Percentiles rank a stretch among this genome's conserved stretches.
Conservation (phyloP, 805 yeast genomes). For the Ogataea zsoltii region DNA sequence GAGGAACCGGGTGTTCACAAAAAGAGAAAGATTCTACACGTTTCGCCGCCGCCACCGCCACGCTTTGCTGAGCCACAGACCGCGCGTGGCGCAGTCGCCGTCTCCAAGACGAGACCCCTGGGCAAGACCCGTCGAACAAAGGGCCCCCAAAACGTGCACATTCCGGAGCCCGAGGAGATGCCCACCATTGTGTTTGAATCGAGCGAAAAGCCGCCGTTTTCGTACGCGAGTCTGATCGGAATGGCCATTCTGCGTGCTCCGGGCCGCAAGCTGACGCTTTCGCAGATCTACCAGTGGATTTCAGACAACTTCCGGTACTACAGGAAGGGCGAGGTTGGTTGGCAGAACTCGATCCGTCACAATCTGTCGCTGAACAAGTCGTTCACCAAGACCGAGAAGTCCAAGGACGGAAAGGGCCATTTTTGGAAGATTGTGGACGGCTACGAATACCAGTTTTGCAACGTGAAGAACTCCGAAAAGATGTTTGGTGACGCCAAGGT, state of each 20-base stretch:
- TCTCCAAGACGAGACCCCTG: constrained; percentile 6
- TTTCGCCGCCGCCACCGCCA: constrained; percentile 26
- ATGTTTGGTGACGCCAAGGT: constrained; percentile 15
- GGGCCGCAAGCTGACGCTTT: constrained; percentile 64
- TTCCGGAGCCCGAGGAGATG: constrained; percentile 41
- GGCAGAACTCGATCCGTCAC: constrained; percentile 98
- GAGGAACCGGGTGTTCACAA: constrained; percentile 18
- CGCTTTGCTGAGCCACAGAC: constrained; percentile 16
- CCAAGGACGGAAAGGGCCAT: constrained; percentile 88
- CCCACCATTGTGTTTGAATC: constrained; percentile 52
- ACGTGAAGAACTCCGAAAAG: constrained; percentile 52
- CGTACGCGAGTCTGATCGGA: constrained; percentile 91
- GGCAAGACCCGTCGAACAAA: constrained; percentile 22
- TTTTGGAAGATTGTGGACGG: constrained; percentile 92
- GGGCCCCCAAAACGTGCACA: constrained; percentile 30
- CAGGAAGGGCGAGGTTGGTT: constrained; percentile 82
- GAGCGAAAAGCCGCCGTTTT: constrained; percentile 77
- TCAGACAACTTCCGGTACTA: constrained; percentile 82
- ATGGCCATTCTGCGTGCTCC: constrained; percentile 88
- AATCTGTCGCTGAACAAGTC: constrained; percentile 92
- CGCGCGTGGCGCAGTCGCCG: background rate
- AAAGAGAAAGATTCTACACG: constrained; percentile 16
- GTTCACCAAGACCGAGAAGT: constrained; percentile 84
- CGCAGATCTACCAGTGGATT: constrained; percentile 93
- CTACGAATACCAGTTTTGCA: constrained; percentile 75